phyloP scores from a whole-genome alignment of 1,139 yeast species.

The Pichia sp. region DNA sequence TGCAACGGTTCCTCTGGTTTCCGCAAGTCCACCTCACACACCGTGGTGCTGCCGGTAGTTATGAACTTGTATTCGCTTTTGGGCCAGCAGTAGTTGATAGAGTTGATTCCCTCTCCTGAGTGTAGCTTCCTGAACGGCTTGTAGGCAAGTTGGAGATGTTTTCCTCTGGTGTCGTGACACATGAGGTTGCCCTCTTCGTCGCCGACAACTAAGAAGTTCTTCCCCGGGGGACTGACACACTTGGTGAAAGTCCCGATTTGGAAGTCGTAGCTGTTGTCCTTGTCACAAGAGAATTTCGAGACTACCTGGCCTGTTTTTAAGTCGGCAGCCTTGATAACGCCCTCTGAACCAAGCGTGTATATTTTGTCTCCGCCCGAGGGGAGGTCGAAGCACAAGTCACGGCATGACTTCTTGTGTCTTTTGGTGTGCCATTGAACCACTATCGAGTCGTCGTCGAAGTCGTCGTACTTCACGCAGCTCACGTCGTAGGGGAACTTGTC shows the following conservation, averaged over 20 bases:
- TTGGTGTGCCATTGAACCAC: slow-evolving; percentile 71
- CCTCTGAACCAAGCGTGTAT: slow-evolving; percentile 76
- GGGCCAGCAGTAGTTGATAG: slow-evolving; percentile 62
- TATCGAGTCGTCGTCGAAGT: slow-evolving; percentile 33
- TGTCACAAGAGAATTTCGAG: slow-evolving; percentile 39
- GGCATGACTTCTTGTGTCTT: slow-evolving; percentile 85
- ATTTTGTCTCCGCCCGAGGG: slow-evolving; percentile 46
- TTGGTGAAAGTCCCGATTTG: slow-evolving; percentile 48
- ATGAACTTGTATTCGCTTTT: slow-evolving; percentile 77
- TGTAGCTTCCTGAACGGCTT: slow-evolving; percentile 49
- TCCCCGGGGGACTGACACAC: slow-evolving; percentile 57
- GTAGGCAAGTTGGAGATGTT: slow-evolving; percentile 36
- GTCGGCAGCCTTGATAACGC: slow-evolving; percentile 69
- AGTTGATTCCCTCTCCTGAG: slow-evolving; percentile 58
- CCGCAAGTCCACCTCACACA: slow-evolving; percentile 74
- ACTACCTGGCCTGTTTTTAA: slow-evolving; percentile 73
- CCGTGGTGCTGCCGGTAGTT: slow-evolving; percentile 77
- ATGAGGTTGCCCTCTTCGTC: slow-evolving; percentile 70
- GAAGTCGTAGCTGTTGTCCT: slow-evolving; percentile 22
- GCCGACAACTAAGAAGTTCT: slow-evolving; percentile 66
- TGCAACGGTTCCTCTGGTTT: slow-evolving; percentile 45
- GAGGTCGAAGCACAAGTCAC: slow-evolving; percentile 67
- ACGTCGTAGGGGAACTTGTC: slow-evolving; percentile 20
- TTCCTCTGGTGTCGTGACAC: slow-evolving; percentile 53
- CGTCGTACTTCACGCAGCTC: slow-evolving; percentile 16